Base-by-base conservation (phyloP, 192 early-diverging fungal genomes). In the Coemansia sp. region DNA sequence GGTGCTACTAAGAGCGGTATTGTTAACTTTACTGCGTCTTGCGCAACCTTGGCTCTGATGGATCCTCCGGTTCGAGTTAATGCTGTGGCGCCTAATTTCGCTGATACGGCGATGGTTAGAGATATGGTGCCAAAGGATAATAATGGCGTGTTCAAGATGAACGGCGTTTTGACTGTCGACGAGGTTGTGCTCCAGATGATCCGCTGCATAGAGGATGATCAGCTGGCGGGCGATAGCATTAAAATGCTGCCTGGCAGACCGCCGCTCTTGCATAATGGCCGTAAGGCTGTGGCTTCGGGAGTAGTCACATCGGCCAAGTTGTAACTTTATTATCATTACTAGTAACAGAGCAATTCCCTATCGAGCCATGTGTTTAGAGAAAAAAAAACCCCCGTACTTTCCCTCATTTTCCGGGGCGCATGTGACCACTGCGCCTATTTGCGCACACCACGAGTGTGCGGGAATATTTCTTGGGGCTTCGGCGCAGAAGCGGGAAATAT, bases 1-100 rank as follows among this genome's bases (percentile, higher is more conserved):
- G 86, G 86, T 7, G 91, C 91, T 0, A 89, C 90, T 27, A 94
- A 94, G 81, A 88, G 84, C 53, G 93, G 88, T 15, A 87, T 94
- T 12, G 86, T 86, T 15, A 85, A 86, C 34, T 89, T 92, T 57
- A 87, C 88, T 0, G 74, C 80, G 3, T 53, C 68, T 1, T 85
- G 84, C n/a, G 73, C 80, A 1, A 85, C 84, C 23, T 62, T 85
- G 36, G 76, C 82, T 0, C 63, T 17, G 34, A 65, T 72, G 57
- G 80, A 71, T 15, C 62, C 74, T 23, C 72, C 70, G 1, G 86
- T 91, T 48, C 85, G 84, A 4, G 87, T 91, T 61, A 91, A 91
- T 70, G 86, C 85, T 8, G 75, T 91, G 3, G 88, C 90, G 0
- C 90, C 90, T 1, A 81, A 77, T 57, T 89, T 85, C 57, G 77